Conservation (phyloP, 495 filamentous ascomycete genomes). For the Podospora didyma region DNA sequence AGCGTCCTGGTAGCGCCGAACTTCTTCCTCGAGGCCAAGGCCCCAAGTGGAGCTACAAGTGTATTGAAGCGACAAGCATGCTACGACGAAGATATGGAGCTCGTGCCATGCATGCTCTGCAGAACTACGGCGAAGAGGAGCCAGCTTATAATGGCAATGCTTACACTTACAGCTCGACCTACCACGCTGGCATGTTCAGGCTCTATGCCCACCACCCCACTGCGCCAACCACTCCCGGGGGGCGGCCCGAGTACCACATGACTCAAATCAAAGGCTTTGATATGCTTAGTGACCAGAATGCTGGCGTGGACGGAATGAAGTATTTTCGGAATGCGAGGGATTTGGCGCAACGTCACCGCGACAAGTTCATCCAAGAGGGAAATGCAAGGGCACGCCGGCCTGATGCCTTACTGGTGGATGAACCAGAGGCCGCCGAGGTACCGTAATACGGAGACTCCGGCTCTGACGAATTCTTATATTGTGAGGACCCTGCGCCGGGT, state of each 20-base stretch:
- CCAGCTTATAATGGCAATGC: slow-evolving; percentile 37
- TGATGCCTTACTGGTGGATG: neutral
- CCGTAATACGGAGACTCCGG: slow-evolving; percentile 6
- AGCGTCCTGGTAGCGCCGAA: slow-evolving; percentile 39
- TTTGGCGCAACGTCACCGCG: slow-evolving; percentile 13
- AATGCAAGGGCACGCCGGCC: slow-evolving; percentile 17
- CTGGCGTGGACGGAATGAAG: slow-evolving; percentile 3
- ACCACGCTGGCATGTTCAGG: slow-evolving; percentile 26
- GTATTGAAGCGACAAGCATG: slow-evolving; percentile 37
- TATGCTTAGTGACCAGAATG: neutral
- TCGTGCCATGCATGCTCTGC: slow-evolving; percentile 41
- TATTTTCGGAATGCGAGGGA: slow-evolving; percentile 20
- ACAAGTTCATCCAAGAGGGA: slow-evolving; percentile 16
- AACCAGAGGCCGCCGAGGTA: neutral
- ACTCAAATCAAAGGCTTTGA: slow-evolving; percentile 20
- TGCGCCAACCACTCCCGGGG: slow-evolving; percentile 18
- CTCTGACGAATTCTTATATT: no score
- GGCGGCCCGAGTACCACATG: slow-evolving; percentile 40
- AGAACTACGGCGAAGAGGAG: slow-evolving; percentile 36
- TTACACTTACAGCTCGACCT: slow-evolving; percentile 34
- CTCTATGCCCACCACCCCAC: slow-evolving; percentile 37
- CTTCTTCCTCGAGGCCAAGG: slow-evolving; percentile 37
- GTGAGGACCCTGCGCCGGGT: no score
- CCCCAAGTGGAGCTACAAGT: slow-evolving; percentile 23
- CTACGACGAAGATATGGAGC: slow-evolving; percentile 44